Percentiles rank a stretch among this genome's conserved stretches.
phyloP scores from a whole-genome alignment of 257 asterid species.

The Nicotiana tabacum region DNA sequence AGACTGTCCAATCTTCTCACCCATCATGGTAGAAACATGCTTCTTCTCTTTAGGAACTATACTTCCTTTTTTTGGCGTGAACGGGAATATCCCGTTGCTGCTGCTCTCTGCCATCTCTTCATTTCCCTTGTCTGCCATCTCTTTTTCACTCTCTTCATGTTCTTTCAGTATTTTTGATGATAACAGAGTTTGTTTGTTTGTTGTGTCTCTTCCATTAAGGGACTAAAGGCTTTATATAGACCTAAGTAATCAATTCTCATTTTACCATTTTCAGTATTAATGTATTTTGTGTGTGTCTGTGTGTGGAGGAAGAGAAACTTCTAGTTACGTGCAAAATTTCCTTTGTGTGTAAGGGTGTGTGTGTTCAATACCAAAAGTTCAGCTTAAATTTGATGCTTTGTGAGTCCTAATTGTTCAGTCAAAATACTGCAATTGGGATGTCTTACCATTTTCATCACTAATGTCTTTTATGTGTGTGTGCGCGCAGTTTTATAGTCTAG shows the following conservation, averaged over 20 bases:
- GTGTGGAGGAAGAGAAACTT: neutral
- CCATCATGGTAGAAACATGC: constrained; percentile 13
- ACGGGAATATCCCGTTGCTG: neutral
- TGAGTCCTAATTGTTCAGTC: neutral
- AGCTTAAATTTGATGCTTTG: neutral
- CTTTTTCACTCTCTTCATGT: neutral
- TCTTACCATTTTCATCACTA: neutral
- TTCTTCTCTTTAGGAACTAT: neutral
- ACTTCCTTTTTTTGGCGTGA: constrained; percentile 2
- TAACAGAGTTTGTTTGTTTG: neutral
- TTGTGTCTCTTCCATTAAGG: neutral
- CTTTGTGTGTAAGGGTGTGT: neutral
- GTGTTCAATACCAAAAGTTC: neutral
- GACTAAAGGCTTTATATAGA: neutral
- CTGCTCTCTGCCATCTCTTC: neutral
- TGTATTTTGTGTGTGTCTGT: neutral
- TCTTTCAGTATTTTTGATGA: neutral
- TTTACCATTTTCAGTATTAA: neutral
- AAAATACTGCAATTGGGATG: neutral
- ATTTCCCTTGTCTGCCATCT: constrained; percentile 2
- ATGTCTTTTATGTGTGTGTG: neutral
- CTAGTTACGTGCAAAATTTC: neutral
- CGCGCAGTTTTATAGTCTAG: neutral
- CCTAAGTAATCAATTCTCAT: neutral
- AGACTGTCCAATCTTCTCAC: neutral